These are phyloP conservation scores for Plantago elongata DNA, from an alignment of 257 asterid species.

Conservation along the genomic window DNA sequence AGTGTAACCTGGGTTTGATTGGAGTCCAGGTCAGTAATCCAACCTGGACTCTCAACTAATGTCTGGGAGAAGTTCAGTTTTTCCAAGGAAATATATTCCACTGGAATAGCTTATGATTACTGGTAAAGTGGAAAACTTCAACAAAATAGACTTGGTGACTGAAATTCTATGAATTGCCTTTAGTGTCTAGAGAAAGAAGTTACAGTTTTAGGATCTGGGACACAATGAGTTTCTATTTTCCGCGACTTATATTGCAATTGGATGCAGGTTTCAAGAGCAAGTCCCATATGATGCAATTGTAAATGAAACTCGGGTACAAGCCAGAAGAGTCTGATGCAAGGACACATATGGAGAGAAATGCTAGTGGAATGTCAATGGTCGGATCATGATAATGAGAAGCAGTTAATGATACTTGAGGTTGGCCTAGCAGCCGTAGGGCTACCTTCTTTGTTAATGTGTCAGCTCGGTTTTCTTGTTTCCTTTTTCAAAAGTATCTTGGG, in stretches of 20 bases:
- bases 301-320: background rate
- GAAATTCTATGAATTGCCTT: too few species aligned
- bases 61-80: too few species aligned
- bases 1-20: too few species aligned
- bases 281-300: conserved; percentile 47
- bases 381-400: conserved; percentile 4
- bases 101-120: too few species aligned
- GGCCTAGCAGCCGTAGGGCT: conserved; percentile 22
- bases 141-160: too few species aligned
- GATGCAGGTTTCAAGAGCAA: conserved; percentile 78
- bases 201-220: background rate
- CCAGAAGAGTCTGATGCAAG: background rate
- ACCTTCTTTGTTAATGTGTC: conserved; percentile 15
- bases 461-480: too few species aligned
- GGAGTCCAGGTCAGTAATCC: too few species aligned
- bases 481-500: background rate
- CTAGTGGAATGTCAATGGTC: background rate
- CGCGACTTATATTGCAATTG: conserved; percentile 8
- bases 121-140: too few species aligned
- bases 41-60: too few species aligned
- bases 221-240: background rate
- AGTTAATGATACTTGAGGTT: background rate
- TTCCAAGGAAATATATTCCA: too few species aligned
- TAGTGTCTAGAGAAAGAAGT: background rate
- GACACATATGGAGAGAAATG: background rate